A percentile compares a stretch with the other conserved stretches of the same genome.
phyloP scores from a whole-genome alignment of 1,284 basidiomycete genomes.

The Fomitopsis betulina region DNA sequence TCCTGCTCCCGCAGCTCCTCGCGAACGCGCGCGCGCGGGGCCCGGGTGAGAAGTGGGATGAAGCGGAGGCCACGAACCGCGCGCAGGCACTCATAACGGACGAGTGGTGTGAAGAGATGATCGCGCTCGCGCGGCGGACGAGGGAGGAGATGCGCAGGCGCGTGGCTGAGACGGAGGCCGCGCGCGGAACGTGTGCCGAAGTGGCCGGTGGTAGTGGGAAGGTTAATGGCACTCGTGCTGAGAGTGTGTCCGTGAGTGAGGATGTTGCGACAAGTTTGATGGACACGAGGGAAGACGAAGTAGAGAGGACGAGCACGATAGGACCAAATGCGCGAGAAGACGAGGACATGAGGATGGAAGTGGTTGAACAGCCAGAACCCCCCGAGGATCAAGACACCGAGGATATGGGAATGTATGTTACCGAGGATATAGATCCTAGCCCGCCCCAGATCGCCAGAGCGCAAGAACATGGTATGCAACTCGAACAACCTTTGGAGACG shows the following conservation, averaged over 20 bases:
- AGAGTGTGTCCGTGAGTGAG: neutral
- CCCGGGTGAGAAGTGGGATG: constrained; percentile 12
- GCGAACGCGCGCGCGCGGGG: constrained; percentile 20
- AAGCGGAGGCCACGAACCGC: constrained; percentile 5
- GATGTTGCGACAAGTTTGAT: neutral
- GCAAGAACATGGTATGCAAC: neutral
- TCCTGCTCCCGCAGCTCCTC: constrained; percentile 21
- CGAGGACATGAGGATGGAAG: constrained; percentile 3
- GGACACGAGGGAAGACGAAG: too few relatives aligned
- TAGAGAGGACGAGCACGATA: too few relatives aligned
- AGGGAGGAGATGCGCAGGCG: constrained; percentile 15
- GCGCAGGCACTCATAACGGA: constrained; percentile 19
- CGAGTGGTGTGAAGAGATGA: constrained; percentile 20
- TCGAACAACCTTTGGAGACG: neutral
- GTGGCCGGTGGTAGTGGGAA: neutral
- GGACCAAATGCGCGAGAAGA: neutral
- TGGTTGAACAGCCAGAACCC: neutral
- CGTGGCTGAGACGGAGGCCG: neutral
- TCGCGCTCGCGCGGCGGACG: constrained; percentile 17
- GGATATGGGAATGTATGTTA: constrained; percentile 1
- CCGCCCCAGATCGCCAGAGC: neutral
- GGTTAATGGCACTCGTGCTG: neutral
- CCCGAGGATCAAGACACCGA: neutral
- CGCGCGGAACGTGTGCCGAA: neutral
- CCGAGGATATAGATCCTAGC: neutral